Evolutionary conservation across 805 yeast species (phyloP), one percentile per base, ranked within the genome.

Genomic region (Pichia deserticola): DNA sequence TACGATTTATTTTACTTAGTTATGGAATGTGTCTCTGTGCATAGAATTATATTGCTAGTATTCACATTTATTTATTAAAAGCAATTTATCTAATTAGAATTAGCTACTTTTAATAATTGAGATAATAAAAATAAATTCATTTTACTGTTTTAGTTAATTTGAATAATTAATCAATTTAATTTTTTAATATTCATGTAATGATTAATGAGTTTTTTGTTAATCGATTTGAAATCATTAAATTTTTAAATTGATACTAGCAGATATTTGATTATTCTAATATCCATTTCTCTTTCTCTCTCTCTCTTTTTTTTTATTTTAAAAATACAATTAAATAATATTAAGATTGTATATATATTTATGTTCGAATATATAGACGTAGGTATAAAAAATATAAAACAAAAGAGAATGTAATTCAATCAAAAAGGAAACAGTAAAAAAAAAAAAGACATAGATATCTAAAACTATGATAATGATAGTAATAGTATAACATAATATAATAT

Each of bases 1-100:
- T 5, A 20, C 27, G 15, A 27, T 30, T 32, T n/a, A 15, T 34
- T n/a, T 15, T 11, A 42, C 46, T 43, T 40, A 43, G 48, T n/a
- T 20, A 28, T 35, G 52, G 54, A 50, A 53, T 54, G 57, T 53
- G 56, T 54, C 57, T 50, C 54, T 53, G 56, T 54, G 56, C 54
- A 30, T 13, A 50, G 57, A 54, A 10, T 11, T 36, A 43, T 35
- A 9, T 34, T 37, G 28, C 40, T 40, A 13, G 20, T 28, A 3
- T 20, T 20, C 20, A 20, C 20, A 20, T 20, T 20, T 20, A 20
- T 20, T 38, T 25, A 27, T 38, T 25, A n/a, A 27, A 25, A 25
- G 32, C n/a, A 7, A 11, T 25, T 27, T 7, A 27, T 27, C 10
- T 27, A 20, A 20, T 20, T 20, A 20, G 2, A 2, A 20, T 20